phyloP scores from a whole-genome alignment of 2,329 filamentous ascomycete species.

The Trichoderma koningii region DNA sequence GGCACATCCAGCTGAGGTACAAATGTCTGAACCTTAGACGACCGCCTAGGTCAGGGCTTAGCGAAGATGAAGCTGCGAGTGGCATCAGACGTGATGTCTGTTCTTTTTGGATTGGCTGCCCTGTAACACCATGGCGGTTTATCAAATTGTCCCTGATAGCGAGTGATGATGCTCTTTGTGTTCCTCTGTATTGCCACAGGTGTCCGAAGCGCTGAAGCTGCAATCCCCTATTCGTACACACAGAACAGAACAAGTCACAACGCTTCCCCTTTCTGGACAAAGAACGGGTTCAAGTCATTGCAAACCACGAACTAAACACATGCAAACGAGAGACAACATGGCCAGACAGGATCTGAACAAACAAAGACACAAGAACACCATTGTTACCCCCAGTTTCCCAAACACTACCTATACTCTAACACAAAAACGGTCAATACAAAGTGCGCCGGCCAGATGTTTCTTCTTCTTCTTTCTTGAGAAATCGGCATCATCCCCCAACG shows the following conservation, averaged over 20 bases:
- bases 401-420: constrained; percentile 20
- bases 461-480: neutral
- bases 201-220: neutral
- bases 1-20: too few relatives aligned
- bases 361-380: neutral
- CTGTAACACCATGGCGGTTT: too few relatives aligned
- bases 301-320: too few relatives aligned
- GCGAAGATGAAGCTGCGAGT: too few relatives aligned
- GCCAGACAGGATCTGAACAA: neutral
- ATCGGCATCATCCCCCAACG: neutral
- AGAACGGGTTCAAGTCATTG: too few relatives aligned
- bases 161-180: neutral
- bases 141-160: too few relatives aligned
- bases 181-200: neutral
- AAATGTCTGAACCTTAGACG: too few relatives aligned
- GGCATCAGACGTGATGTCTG: too few relatives aligned
- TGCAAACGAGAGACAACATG: neutral
- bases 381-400: neutral
- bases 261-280: constrained; percentile 14
- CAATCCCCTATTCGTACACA: neutral
- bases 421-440: neutral
- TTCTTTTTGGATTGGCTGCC: too few relatives aligned
- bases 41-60: too few relatives aligned
- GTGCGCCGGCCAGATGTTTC: constrained; percentile 18
- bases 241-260: neutral